These are phyloP conservation scores for Arabidopsis hybrid DNA, from an alignment of 441 rosid species.

Conservation along the genomic window DNA sequence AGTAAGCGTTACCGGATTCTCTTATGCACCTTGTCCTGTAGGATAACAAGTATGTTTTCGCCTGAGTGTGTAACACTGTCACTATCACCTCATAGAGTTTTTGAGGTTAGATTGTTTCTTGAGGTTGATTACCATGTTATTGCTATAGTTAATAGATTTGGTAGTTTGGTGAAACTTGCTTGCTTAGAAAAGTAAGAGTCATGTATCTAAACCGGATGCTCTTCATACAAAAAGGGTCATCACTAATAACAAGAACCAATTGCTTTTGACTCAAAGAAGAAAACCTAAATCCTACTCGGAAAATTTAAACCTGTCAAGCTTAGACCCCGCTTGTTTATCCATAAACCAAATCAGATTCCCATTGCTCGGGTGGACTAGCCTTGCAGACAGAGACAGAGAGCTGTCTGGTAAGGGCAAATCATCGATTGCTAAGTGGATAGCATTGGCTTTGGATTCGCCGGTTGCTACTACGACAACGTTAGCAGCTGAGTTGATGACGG, in stretches of 20 bases:
- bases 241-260: conserved; percentile 18
- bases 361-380: conserved; percentile 66
- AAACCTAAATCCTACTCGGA: conserved; percentile 48
- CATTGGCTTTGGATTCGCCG: conserved; percentile 83
- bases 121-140: conserved; percentile 7
- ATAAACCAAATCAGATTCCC: conserved; percentile 88
- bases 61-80: conserved; percentile 1
- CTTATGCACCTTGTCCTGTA: conserved; percentile 2
- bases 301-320: conserved; percentile 54
- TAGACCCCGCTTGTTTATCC: conserved; percentile 81
- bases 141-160: conserved; percentile 27
- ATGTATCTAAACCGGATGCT: conserved; percentile 28
- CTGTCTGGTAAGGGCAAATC: conserved; percentile 44
- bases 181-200: not conserved
- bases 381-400: conserved; percentile 59
- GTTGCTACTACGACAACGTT: conserved; percentile 75
- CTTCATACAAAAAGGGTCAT: conserved; percentile 33
- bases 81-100: conserved; percentile 6
- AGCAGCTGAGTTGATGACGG: conserved; percentile 91
- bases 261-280: conserved; percentile 27
- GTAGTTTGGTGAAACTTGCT: conserved; percentile 20
- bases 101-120: conserved; percentile 21
- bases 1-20: conserved; percentile 28
- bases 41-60: not conserved
- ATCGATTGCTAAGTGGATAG: conserved; percentile 72